A percentile compares a stretch with the other conserved stretches of the same genome.
Evolutionary conservation across 306 rosid genomes (phyloP).

Genomic region (Gillenia trifoliata): DNA sequence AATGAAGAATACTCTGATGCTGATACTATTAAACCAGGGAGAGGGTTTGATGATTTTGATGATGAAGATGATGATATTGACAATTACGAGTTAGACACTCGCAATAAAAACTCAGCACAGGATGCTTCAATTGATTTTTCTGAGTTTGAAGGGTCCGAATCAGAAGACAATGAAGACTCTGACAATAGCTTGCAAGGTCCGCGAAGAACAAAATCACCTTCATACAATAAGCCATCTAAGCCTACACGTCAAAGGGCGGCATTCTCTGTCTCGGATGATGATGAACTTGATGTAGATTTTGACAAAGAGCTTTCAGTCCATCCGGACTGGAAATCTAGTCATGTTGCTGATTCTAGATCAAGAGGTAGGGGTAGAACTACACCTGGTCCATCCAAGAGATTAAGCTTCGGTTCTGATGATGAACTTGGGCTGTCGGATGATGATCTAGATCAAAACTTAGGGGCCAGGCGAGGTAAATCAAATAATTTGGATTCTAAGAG

Average conservation of each 20-base stretch:
- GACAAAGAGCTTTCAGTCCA: slow-evolving; percentile 42
- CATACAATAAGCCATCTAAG: slow-evolving; percentile 33
- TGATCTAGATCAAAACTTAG: slow-evolving; percentile 32
- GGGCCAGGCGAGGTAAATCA: slow-evolving; percentile 40
- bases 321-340: slow-evolving; percentile 64
- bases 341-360: slow-evolving; percentile 41
- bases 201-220: slow-evolving; percentile 20
- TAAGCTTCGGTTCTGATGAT: slow-evolving; percentile 84
- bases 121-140: slow-evolving; percentile 46
- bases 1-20: slow-evolving; percentile 49
- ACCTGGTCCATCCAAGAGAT: slow-evolving; percentile 40
- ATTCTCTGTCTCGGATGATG: slow-evolving; percentile 56
- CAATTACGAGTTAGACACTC: slow-evolving; percentile 70
- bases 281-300: slow-evolving; percentile 45
- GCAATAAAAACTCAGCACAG: slow-evolving; percentile 32
- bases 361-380: slow-evolving; percentile 42
- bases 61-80: slow-evolving; percentile 88
- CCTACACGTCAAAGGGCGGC: slow-evolving; percentile 29
- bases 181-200: slow-evolving; percentile 20
- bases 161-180: slow-evolving; percentile 39
- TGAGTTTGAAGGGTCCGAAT: slow-evolving; percentile 48
- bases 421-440: slow-evolving; percentile 59
- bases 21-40: slow-evolving; percentile 37
- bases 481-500: slow-evolving; percentile 28
- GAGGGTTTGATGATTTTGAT: slow-evolving; percentile 92